These are phyloP conservation scores for Aspergillus panamensis DNA, from an alignment of 495 filamentous ascomycete genomes.

Conservation along the genomic window DNA sequence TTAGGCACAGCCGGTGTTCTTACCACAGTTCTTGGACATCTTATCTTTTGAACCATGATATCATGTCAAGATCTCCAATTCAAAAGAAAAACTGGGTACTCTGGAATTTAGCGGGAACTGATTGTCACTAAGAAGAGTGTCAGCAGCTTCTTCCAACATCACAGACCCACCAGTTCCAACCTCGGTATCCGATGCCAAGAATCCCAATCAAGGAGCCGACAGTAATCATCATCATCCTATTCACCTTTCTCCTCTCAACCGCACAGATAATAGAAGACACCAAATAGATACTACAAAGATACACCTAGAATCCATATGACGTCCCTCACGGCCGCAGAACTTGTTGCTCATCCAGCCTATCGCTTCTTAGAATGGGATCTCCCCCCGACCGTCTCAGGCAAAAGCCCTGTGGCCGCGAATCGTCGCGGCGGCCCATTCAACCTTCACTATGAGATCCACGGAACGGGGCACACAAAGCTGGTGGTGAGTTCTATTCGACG, in stretches of 20 bases:
- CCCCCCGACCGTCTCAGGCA: conserved; percentile 53
- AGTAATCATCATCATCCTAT: no score
- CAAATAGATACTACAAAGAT: background rate
- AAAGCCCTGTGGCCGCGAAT: conserved; percentile 55
- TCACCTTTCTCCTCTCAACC: no score
- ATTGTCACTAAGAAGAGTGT: background rate
- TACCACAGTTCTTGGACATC: no score
- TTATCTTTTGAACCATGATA: background rate
- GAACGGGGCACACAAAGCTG: conserved; percentile 63
- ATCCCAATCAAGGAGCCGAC: background rate
- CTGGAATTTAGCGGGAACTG: background rate
- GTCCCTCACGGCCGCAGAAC: conserved; percentile 42
- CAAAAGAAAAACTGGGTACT: background rate
- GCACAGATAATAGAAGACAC: background rate
- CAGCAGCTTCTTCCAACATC: background rate
- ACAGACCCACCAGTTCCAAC: background rate
- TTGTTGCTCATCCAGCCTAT: conserved; percentile 50
- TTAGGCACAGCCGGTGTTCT: no score
- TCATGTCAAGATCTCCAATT: background rate
- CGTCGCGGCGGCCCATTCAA: conserved; percentile 64
- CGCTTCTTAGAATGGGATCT: conserved; percentile 59
- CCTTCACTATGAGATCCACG: conserved; percentile 76
- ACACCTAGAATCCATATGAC: conserved; percentile 14
- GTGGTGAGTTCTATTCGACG: conserved; percentile 52
- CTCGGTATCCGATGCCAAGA: conserved; percentile 5